Percentiles rank a stretch among this genome's conserved stretches.
Evolutionary conservation across 1,284 basidiomycete genomes (phyloP).

Genomic region (Leccinum pachyderme): DNA sequence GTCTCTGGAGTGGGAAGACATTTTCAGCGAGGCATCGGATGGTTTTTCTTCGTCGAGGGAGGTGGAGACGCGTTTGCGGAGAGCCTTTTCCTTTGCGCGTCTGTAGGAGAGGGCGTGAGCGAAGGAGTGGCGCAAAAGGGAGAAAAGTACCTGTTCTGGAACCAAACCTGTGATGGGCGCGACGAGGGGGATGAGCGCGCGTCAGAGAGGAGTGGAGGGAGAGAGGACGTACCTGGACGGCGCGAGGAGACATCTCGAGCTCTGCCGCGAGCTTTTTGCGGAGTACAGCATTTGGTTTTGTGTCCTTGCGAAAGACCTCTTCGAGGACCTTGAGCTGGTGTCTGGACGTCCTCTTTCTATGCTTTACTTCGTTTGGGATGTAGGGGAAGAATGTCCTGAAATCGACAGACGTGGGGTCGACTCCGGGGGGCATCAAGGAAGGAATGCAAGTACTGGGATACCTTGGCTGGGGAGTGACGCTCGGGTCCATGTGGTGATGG

Average conservation of each 20-base stretch:
- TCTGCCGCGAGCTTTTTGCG: conserved; percentile 77
- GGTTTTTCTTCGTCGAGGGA: conserved; percentile 17
- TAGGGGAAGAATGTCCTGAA: conserved; percentile 71
- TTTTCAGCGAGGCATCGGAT: conserved; percentile 13
- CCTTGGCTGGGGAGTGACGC: conserved; percentile 23
- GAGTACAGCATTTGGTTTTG: conserved; percentile 83
- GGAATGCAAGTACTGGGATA: conserved; percentile 43
- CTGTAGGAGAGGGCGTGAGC: conserved; percentile 35
- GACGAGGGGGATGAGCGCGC: conserved; percentile 21
- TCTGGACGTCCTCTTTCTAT: conserved; percentile 80
- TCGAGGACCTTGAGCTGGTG: conserved; percentile 86
- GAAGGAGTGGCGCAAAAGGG: conserved; percentile 1
- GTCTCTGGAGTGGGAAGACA: conserved; percentile 24
- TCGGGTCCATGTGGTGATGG: conserved; percentile 24
- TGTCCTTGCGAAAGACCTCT: conserved; percentile 78
- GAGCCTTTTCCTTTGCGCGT: conserved; percentile 78
- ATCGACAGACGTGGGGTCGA: conserved; percentile 56
- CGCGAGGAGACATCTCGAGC: conserved; percentile 88
- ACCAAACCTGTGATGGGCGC: conserved; percentile 66
- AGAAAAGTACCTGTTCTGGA: conserved; percentile 75
- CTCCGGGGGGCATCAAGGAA: conserved; percentile 46
- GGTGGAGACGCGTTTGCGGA: conserved; percentile 20
- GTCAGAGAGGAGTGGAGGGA: conserved; percentile 8
- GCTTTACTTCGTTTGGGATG: conserved; percentile 87
- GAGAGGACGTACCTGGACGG: conserved; percentile 75